phyloP scores from a whole-genome alignment of 2,329 filamentous ascomycete genomes.

The Aureobasidium sp. region DNA sequence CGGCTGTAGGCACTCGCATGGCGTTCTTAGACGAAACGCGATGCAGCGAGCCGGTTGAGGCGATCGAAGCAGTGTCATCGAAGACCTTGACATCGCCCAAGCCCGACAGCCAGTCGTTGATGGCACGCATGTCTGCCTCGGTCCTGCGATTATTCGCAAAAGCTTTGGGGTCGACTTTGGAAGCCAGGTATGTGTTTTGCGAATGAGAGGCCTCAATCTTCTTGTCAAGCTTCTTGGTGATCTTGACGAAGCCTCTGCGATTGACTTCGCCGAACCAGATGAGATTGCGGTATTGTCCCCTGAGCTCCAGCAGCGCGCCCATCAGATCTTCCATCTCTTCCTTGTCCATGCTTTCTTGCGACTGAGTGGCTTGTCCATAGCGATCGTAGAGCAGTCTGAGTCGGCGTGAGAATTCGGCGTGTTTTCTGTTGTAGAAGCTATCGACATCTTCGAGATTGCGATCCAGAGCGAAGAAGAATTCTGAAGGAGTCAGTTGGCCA shows the following conservation, averaged over 20 bases:
- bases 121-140: constrained; percentile 53
- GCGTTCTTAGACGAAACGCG: constrained; percentile 69
- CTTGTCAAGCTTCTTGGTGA: constrained; percentile 98
- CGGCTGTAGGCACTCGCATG: constrained; percentile 60
- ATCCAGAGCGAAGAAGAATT: constrained; percentile 94
- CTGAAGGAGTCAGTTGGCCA: constrained; percentile 43
- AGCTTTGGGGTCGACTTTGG: constrained; percentile 80
- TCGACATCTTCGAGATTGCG: constrained; percentile 97
- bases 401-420: constrained; percentile 73
- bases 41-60: constrained; percentile 63
- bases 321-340: constrained; percentile 90
- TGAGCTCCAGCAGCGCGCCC: constrained; percentile 80
- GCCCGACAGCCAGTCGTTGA: constrained; percentile 87
- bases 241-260: constrained; percentile 89
- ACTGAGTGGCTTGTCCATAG: constrained; percentile 68
- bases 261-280: constrained; percentile 99
- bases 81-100: constrained; percentile 69
- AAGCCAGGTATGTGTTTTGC: constrained; percentile 79
- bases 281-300: constrained; percentile 79
- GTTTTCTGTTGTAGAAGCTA: constrained; percentile 94
- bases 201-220: constrained; percentile 67
- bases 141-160: constrained; percentile 71
- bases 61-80: constrained; percentile 67
- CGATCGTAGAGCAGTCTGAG: constrained; percentile 80
- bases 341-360: constrained; percentile 66